Evolutionary conservation across 495 filamentous ascomycete genomes (phyloP), one percentile per base, ranked within the genome.

Genomic region (Daldinia decipiens): DNA sequence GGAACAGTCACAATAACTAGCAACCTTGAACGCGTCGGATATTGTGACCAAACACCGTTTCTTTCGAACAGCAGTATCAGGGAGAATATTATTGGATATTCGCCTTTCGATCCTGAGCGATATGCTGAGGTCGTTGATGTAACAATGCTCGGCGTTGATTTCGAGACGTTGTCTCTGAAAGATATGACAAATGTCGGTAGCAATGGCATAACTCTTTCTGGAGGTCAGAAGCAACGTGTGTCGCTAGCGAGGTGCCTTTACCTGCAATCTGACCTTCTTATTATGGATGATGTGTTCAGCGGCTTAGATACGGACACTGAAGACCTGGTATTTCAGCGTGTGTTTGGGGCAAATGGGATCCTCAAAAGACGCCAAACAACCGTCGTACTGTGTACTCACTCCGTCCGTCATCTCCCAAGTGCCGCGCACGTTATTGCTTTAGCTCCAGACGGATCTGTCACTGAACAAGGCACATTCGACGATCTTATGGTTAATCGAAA

Each of bases 181-280:
- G 87, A 92, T 68, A 76, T 83, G 34, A 91, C 88, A 3, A 73
- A 83, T 2, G 83, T 90, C 63, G 91, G 90, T 8, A 89, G 85
- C 78, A 87, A 87, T 61, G 91, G 90, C 0, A 83, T 90, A 60
- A 82, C 83, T 3, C 80, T 93, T 8, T 88, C 86, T 68, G 89
- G 89, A 9, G 90, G 90, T 0, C 90, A 92, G 68, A 87, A 86
- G 65, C 89, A 92, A 70, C 81, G 90, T 3, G 82, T 92, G 52
- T 82, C 85, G 21, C 77, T 90, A 8, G 88, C 89, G 32, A 78
- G 89, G 29, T 86, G 86, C 47, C 77, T 88, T 4, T 90, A 91
- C 72, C 75, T 86, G 7, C 70, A 84, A n/a, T 77, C 81, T n/a
- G 80, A 84, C 47, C 71, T 88, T 9, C 71, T 87, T 24, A 77